Evolutionary conservation across 1,284 basidiomycete species (phyloP).

Genomic region (Fomitopsis betulina): DNA sequence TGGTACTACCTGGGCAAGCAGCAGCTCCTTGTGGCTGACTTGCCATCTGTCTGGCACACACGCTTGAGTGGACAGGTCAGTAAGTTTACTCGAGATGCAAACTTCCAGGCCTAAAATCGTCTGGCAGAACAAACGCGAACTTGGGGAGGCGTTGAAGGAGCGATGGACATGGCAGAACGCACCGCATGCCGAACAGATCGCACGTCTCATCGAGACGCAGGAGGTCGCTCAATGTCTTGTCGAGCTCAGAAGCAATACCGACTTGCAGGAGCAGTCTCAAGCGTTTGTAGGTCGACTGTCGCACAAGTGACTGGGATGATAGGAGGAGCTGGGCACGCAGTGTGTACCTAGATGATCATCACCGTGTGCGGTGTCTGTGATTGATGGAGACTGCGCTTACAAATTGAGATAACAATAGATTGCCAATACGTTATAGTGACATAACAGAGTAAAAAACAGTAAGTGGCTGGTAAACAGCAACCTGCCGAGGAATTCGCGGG

Average conservation of each 20-base stretch:
- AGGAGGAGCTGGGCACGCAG: too few relatives aligned
- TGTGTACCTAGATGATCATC: background rate
- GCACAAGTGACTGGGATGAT: background rate
- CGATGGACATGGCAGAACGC: constrained; percentile 12
- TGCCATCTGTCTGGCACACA: constrained; percentile 19
- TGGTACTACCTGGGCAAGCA: constrained; percentile 27
- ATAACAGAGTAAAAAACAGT: background rate
- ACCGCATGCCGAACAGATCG: constrained; percentile 10
- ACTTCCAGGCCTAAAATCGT: background rate
- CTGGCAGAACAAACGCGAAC: constrained; percentile 12
- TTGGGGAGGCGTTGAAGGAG: constrained; percentile 11
- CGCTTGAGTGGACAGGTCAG: constrained; percentile 16
- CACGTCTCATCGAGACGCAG: constrained; percentile 15
- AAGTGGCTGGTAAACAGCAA: constrained; percentile 3
- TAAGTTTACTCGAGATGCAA: background rate
- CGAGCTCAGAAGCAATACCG: constrained; percentile 16
- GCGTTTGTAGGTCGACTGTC: constrained; percentile 6
- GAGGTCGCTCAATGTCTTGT: constrained; percentile 23
- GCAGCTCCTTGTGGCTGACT: constrained; percentile 7
- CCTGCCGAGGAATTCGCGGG: background rate
- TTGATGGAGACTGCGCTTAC: background rate
- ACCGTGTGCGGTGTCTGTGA: background rate
- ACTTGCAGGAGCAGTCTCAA: constrained; percentile 9
- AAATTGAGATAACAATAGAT: background rate
- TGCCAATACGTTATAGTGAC: background rate